phyloP scores from a whole-genome alignment of 2,329 filamentous ascomycete genomes.

The Didymella pinodella region DNA sequence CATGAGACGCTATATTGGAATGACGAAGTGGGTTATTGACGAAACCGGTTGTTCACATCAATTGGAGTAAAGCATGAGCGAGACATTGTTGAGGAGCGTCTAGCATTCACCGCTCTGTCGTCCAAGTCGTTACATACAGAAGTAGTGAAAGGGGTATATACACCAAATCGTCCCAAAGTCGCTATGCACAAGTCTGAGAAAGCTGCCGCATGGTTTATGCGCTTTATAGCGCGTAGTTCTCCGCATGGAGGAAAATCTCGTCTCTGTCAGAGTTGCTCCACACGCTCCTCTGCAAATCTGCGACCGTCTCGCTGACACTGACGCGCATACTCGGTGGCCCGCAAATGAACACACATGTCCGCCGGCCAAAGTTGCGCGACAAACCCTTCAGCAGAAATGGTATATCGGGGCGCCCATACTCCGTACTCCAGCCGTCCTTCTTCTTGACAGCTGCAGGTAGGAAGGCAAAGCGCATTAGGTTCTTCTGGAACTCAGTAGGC shows the following conservation, averaged over 20 bases:
- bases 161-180: conserved; percentile 22
- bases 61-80: too few species aligned
- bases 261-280: conserved; percentile 80
- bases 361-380: conserved; percentile 79
- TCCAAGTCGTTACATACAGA: conserved; percentile 16
- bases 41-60: too few species aligned
- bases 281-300: conserved; percentile 80
- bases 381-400: conserved; percentile 85
- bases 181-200: conserved; percentile 37
- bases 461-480: conserved; percentile 88
- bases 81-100: neutral
- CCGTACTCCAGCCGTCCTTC: conserved; percentile 83
- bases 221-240: conserved; percentile 85
- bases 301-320: conserved; percentile 86
- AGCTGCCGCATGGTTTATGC: conserved; percentile 1
- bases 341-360: conserved; percentile 92
- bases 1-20: conserved; percentile 42
- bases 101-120: neutral
- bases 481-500: conserved; percentile 88
- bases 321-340: conserved; percentile 87
- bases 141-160: conserved; percentile 32
- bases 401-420: conserved; percentile 89
- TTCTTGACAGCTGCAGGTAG: conserved; percentile 62
- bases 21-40: neutral
- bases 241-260: conserved; percentile 92